Base-by-base conservation (phyloP, 139 green algal genomes). In the Chlamydomonas sphaeroides region DNA sequence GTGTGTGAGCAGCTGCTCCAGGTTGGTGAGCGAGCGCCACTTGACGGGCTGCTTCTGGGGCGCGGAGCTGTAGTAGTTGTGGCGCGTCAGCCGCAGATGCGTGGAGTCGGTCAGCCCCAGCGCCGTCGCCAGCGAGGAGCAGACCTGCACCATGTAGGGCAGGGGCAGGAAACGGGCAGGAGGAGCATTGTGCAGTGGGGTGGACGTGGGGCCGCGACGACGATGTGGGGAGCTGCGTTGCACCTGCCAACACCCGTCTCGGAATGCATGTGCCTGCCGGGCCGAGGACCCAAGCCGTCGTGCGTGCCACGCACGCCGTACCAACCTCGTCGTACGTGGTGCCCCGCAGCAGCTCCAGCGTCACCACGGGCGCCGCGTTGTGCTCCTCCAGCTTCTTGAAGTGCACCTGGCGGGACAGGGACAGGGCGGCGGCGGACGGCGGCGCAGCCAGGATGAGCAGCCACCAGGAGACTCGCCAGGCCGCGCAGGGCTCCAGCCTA, bases 261-360 rank as follows among this genome's bases (percentile, higher is more conserved):
- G n/a, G n/a, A n/a, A n/a, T n/a, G n/a, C n/a, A n/a, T n/a, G n/a
- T n/a, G n/a, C n/a, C n/a, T n/a, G n/a, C n/a, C n/a, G n/a, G n/a
- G n/a, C n/a, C n/a, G n/a, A n/a, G n/a, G n/a, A n/a, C n/a, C n/a
- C n/a, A n/a, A n/a, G n/a, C n/a, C n/a, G n/a, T n/a, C n/a, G n/a
- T n/a, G n/a, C n/a, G n/a, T n/a, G n/a, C n/a, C n/a, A n/a, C n/a
- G n/a, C n/a, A n/a, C n/a, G 26, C 42, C 68, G 15, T 7, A 18
- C 75, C 28, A 42, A 98, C 95, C 48, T 96, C 86, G 32, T 97
- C 93, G 68, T 99, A 99, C 26, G 59, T 85, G 41, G 93, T 85
- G 48, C 93, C 86, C 45, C 90, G 93, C 28, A 88, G 84, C 73
- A 99, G 88, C 92, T 99, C 97, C n/a, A 99, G 85, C 10, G 74